A percentile compares a stretch with the other conserved stretches of the same genome.
Evolutionary conservation across 306 rosid genomes (phyloP).

Genomic region (Boehmeria nivea): DNA sequence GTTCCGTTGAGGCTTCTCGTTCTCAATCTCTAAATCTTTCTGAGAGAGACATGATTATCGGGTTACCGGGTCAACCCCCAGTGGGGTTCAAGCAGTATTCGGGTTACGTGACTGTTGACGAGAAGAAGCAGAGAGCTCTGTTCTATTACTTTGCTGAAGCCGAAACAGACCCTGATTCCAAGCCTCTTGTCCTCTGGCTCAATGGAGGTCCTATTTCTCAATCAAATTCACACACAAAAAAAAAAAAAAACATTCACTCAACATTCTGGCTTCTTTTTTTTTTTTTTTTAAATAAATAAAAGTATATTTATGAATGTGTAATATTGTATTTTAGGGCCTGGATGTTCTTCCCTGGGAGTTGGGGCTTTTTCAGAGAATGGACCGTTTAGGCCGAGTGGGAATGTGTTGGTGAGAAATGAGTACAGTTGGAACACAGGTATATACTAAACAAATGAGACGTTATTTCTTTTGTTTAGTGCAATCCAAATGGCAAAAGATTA

Average conservation of each 20-base stretch:
- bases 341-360: constrained; percentile 61
- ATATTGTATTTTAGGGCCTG: constrained; percentile 38
- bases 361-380: constrained; percentile 62
- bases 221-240: not conserved
- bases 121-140: constrained; percentile 47
- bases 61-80: constrained; percentile 74
- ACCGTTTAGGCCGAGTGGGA: constrained; percentile 51
- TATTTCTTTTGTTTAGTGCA: not conserved
- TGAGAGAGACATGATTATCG: constrained; percentile 51
- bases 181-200: constrained; percentile 90
- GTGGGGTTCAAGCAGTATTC: constrained; percentile 66
- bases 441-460: not conserved
- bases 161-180: constrained; percentile 59
- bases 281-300: not conserved
- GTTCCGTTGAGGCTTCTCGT: constrained; percentile 13
- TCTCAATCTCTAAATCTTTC: constrained; percentile 13
- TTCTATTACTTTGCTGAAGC: constrained; percentile 85
- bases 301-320: not conserved
- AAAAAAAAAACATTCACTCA: no score
- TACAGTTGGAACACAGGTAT: constrained; percentile 53
- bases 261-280: constrained; percentile 6
- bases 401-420: constrained; percentile 32
- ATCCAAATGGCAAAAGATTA: no score
- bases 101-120: constrained; percentile 73
- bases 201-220: constrained; percentile 38